phyloP scores from a whole-genome alignment of 1,284 basidiomycete species.

The Pyrrhoderma lamaoense region DNA sequence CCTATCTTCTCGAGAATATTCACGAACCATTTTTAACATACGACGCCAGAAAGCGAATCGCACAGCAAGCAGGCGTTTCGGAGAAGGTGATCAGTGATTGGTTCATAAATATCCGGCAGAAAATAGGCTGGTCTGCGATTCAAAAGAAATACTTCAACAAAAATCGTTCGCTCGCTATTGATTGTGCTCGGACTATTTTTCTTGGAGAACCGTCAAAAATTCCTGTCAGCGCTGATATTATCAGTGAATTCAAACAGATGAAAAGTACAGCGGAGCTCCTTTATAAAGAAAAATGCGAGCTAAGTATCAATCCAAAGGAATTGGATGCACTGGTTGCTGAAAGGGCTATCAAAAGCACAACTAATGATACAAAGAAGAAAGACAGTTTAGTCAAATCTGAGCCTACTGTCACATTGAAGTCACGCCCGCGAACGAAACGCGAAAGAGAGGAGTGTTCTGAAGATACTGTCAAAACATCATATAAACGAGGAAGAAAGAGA shows the following conservation, averaged over 20 bases:
- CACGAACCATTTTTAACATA: constrained; percentile 44
- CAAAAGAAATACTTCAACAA: constrained; percentile 33
- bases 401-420: too few species aligned
- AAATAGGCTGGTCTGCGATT: constrained; percentile 46
- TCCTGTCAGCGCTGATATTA: constrained; percentile 24
- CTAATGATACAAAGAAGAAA: background rate
- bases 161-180: constrained; percentile 32
- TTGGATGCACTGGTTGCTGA: background rate
- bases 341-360: background rate
- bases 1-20: constrained; percentile 40
- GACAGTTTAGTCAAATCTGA: too few species aligned
- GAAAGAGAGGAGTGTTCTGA: too few species aligned
- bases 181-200: constrained; percentile 36
- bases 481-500: too few species aligned
- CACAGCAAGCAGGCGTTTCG: constrained; percentile 21
- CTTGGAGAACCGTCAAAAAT: constrained; percentile 24
- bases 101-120: constrained; percentile 41
- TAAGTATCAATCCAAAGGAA: background rate
- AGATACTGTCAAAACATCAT: too few species aligned
- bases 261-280: constrained; percentile 28
- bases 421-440: too few species aligned
- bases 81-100: constrained; percentile 36
- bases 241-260: constrained; percentile 30
- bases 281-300: constrained; percentile 18
- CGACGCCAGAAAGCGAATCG: constrained; percentile 26